phyloP scores from a whole-genome alignment of 345 rosid genomes.

The Turnera subulata region DNA sequence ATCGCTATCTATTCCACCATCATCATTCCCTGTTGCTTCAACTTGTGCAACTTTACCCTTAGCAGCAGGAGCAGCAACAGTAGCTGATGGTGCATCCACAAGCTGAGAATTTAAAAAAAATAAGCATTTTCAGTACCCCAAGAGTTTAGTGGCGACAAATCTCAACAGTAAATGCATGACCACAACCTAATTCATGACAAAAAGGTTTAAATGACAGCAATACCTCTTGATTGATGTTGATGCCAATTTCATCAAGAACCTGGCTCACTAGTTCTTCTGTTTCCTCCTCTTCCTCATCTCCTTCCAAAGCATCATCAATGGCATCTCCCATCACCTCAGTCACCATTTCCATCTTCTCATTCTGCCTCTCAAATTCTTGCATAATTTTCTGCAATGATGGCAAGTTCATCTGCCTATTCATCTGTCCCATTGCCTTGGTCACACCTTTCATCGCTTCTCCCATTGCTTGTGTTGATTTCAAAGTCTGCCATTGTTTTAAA shows the following conservation, averaged over 20 bases:
- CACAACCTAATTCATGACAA: not conserved
- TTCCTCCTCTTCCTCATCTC: constrained; percentile 93
- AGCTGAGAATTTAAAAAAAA: constrained; percentile 41
- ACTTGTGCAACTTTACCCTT: constrained; percentile 72
- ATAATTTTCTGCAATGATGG: constrained; percentile 83
- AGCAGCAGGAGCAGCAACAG: constrained; percentile 62
- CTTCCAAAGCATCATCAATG: constrained; percentile 86
- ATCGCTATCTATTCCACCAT: constrained; percentile 73
- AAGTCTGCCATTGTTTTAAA: constrained; percentile 35
- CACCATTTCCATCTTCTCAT: constrained; percentile 91
- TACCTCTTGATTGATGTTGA: constrained; percentile 88
- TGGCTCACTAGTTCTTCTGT: constrained; percentile 85
- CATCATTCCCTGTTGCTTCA: constrained; percentile 57
- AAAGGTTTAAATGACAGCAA: not conserved
- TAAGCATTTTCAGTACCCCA: not conserved
- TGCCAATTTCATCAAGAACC: constrained; percentile 90
- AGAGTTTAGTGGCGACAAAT: not conserved
- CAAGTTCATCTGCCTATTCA: constrained; percentile 90
- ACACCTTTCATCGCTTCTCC: constrained; percentile 96
- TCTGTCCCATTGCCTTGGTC: constrained; percentile 92
- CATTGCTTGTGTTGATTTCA: constrained; percentile 92
- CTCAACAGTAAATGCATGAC: not conserved
- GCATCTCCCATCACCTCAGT: constrained; percentile 89
- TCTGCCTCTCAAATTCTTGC: constrained; percentile 88
- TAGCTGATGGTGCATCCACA: constrained; percentile 77